Conservation (phyloP, 1,139 yeast genomes). For the Sugiyamaella japonica region DNA sequence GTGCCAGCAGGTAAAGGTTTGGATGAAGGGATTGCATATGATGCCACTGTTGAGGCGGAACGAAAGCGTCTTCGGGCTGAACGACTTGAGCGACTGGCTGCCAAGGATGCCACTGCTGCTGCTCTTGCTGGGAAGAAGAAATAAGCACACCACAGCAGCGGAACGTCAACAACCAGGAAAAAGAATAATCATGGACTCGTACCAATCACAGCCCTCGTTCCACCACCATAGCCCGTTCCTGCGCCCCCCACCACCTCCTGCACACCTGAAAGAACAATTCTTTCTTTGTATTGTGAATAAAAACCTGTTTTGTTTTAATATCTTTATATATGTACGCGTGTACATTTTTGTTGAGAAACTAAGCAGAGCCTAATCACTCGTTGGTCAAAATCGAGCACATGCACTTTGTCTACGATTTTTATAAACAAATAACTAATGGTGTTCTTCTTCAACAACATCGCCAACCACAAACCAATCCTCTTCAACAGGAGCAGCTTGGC, state of each 20-base stretch:
- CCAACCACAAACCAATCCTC: slow-evolving; percentile 66
- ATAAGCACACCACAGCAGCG: neutral
- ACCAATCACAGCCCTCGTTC: no score
- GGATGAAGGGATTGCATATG: slow-evolving; percentile 87
- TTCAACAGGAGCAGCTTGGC: slow-evolving; percentile 46
- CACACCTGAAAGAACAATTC: neutral
- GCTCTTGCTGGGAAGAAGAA: slow-evolving; percentile 11
- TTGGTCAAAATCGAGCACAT: neutral
- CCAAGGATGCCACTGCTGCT: slow-evolving; percentile 13
- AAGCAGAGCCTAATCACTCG: neutral
- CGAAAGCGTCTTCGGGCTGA: slow-evolving; percentile 63
- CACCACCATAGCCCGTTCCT: no score
- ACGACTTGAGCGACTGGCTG: slow-evolving; percentile 40
- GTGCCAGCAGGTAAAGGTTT: slow-evolving; percentile 95
- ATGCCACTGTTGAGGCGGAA: slow-evolving; percentile 73
- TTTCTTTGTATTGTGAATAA: slow-evolving; percentile 5
- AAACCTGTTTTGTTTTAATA: neutral
- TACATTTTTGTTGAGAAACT: no score
- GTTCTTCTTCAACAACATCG: slow-evolving; percentile 58
- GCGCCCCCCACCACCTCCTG: neutral
- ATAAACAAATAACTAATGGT: slow-evolving; percentile 44
- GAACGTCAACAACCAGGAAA: neutral
- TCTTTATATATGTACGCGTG: neutral
- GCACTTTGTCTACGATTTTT: slow-evolving; percentile 9
- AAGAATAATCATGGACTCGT: neutral